phyloP scores from a whole-genome alignment of 179 eudicot species.

The Pouteria campechiana region DNA sequence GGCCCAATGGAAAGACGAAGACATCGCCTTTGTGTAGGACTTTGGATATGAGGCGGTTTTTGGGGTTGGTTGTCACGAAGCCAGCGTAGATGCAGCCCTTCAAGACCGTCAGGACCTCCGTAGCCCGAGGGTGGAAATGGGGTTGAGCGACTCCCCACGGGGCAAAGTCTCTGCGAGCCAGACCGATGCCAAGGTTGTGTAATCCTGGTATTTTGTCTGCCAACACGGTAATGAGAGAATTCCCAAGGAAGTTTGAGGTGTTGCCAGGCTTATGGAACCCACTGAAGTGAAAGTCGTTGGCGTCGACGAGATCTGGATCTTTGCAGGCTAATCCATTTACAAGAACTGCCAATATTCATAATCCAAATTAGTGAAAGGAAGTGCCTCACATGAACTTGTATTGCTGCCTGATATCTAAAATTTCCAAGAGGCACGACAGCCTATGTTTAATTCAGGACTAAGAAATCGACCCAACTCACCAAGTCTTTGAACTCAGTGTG shows the following conservation, averaged over 20 bases:
- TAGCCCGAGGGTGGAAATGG: constrained; percentile 7
- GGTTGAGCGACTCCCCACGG: constrained; percentile 1
- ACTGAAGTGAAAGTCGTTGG: constrained; percentile 2
- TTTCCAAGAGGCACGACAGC: no score
- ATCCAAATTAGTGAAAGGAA: no score
- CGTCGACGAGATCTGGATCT: background rate
- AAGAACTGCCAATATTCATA: no score
- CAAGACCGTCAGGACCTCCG: constrained; percentile 4
- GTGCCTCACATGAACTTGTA: no score
- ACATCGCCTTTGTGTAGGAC: constrained; percentile 1
- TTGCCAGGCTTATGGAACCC: constrained; percentile 3
- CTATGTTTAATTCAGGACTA: no score
- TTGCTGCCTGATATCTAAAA: no score
- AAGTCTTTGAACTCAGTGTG: no score
- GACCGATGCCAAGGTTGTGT: constrained; percentile 3
- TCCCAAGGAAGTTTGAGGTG: background rate
- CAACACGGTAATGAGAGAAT: background rate
- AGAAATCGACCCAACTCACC: no score
- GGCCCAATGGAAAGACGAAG: constrained; percentile 5
- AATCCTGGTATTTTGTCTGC: background rate
- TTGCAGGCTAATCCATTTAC: constrained; percentile 7
- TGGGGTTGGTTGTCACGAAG: constrained; percentile 2
- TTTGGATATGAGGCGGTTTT: background rate
- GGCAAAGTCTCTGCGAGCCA: constrained; percentile 5
- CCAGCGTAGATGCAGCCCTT: constrained; percentile 2